Evolutionary conservation across 192 early-diverging fungal species (phyloP).

Genomic region (Rhizoclosmatium sp.): DNA sequence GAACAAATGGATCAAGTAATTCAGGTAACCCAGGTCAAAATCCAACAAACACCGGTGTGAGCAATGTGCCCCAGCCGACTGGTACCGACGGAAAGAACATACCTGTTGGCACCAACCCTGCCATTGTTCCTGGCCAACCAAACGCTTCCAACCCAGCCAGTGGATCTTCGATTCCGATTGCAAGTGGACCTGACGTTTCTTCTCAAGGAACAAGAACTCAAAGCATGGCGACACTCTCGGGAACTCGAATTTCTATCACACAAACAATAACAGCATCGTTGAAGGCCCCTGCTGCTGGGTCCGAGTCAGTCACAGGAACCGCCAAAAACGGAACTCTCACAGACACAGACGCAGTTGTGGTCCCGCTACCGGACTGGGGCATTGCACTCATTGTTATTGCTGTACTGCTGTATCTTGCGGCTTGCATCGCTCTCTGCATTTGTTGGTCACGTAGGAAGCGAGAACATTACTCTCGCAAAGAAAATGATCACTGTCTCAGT

Average conservation of each 20-base stretch:
- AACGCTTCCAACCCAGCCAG: too few relatives aligned
- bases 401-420: constrained; percentile 9
- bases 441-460: constrained; percentile 7
- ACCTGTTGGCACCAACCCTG: too few relatives aligned
- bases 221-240: not conserved
- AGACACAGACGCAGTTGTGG: too few relatives aligned
- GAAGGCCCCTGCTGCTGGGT: not conserved
- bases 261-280: not conserved
- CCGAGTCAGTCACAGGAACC: not conserved
- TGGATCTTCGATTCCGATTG: not conserved
- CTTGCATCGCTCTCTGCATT: constrained; percentile 1
- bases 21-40: too few relatives aligned
- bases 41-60: too few relatives aligned
- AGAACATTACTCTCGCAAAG: not conserved
- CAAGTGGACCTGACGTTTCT: not conserved
- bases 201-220: not conserved
- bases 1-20: too few relatives aligned
- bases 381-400: constrained; percentile 3
- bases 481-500: not conserved
- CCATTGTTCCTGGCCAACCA: too few relatives aligned
- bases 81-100: too few relatives aligned
- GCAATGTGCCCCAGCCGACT: too few relatives aligned
- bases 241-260: not conserved
- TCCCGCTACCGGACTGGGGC: constrained; percentile 13
- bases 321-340: too few relatives aligned